phyloP scores from a whole-genome alignment of 148 eudicot species.

The Polygonum maritimum region DNA sequence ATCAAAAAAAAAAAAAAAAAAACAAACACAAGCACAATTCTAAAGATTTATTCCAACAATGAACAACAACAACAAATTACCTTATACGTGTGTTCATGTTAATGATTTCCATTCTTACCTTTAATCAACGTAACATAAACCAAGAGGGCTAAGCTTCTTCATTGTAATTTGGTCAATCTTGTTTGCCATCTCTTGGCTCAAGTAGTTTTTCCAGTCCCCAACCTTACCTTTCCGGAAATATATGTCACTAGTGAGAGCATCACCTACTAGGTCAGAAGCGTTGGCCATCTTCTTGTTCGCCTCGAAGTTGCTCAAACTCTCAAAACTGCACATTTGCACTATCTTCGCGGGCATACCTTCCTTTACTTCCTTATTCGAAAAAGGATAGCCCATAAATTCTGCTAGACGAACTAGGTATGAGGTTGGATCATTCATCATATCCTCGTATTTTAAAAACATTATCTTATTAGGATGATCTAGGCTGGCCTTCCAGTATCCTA shows the following conservation, averaged over 20 bases:
- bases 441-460: neutral
- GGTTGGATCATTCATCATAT: neutral
- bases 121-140: neutral
- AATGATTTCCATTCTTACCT: no score
- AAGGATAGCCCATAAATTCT: neutral
- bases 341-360: neutral
- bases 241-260: neutral
- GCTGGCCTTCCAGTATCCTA: constrained; percentile 3
- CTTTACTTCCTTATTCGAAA: neutral
- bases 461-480: neutral
- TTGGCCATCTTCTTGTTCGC: neutral
- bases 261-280: neutral
- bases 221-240: neutral
- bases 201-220: neutral
- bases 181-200: neutral
- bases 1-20: no score
- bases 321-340: neutral
- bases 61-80: no score
- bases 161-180: neutral
- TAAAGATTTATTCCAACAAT: no score
- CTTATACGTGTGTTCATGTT: no score
- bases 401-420: neutral
- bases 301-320: neutral
- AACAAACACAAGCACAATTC: no score
- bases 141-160: neutral